Evolutionary conservation across 345 rosid genomes (phyloP), one percentile per base, ranked within the genome.

Genomic region (Citrus unshiu): DNA sequence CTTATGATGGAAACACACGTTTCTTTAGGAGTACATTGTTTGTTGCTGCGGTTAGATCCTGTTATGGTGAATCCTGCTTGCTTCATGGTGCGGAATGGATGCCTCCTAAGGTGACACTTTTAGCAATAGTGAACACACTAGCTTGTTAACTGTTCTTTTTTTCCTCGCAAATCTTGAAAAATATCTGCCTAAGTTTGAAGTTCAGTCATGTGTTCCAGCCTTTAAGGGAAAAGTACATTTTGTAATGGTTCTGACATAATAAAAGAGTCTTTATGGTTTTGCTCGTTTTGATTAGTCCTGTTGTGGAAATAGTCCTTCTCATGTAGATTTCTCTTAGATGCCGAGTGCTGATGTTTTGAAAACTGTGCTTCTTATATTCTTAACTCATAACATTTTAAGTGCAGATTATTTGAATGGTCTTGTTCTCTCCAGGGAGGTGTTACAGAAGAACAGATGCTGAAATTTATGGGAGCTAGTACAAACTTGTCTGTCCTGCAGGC

Each of bases 41-140:
- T 83, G 97, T 93, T 75, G 96, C 99, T 84, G 88, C 97, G 0
- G 98, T 96, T 84, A 89, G 99, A 90, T 91, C 99, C 27, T 96
- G 97, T 80, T 95, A 91, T 61, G 91, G 93, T 73, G 99, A 96
- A 90, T 92, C 99, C 75, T 88, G 94, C 79, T 49, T 96, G 88
- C 99, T 96, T 78, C 99, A 96, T 86, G 99, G 97, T 39, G 97
- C 90, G 72, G 99, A 94, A 65, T 96, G 99, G 99, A 94, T 96
- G 99, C 95, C 99, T 78, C 99, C 97, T 56, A 92, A 93, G 85
- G 99, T 95, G 49, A 35, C 22, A 32, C 27, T 71, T 80, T 68
- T 68, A 9, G 22, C n/a, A 6, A 13, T 61, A 5, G 18, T 18
- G 34, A 4, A 22, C 43, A 37, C 34, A 61, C 49, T 72, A 65